Conservation (phyloP, 208 protist genomes). For the Angomonas ambiguus region DNA sequence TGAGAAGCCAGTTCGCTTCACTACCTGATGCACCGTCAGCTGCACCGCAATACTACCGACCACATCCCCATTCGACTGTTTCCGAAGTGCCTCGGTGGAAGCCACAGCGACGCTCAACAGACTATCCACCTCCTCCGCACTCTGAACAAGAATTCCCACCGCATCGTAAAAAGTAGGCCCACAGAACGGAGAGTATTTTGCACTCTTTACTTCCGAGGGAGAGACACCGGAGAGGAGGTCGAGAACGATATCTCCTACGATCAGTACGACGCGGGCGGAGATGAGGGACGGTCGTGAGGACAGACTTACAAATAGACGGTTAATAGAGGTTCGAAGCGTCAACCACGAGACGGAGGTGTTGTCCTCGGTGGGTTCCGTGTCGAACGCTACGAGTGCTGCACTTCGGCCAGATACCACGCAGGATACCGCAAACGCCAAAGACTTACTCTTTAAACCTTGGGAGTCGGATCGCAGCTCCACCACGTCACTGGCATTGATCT, state of each 20-base stretch:
- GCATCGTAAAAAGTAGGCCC: slow-evolving; percentile 23
- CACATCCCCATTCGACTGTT: slow-evolving; percentile 6
- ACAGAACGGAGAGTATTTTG: slow-evolving; percentile 39
- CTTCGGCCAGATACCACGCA: slow-evolving; percentile 27
- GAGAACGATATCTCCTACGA: slow-evolving; percentile 14
- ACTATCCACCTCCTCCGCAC: slow-evolving; percentile 24
- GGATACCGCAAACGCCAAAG: slow-evolving; percentile 20
- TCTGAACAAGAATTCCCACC: slow-evolving; percentile 16
- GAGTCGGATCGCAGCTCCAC: slow-evolving; percentile 22
- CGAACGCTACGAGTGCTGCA: slow-evolving; percentile 26
- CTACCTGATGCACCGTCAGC: slow-evolving; percentile 29
- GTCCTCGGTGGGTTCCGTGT: slow-evolving; percentile 28
- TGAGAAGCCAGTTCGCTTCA: background rate
- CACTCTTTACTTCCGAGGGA: slow-evolving; percentile 9
- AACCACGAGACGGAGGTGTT: slow-evolving; percentile 30
- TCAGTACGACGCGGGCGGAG: slow-evolving; percentile 21
- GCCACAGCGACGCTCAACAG: slow-evolving; percentile 13
- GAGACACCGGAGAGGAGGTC: slow-evolving; percentile 24
- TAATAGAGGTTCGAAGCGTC: slow-evolving; percentile 26
- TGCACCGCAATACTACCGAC: slow-evolving; percentile 28
- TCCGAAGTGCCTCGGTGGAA: background rate
- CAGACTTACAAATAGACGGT: slow-evolving; percentile 23
- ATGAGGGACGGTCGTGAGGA: slow-evolving; percentile 13
- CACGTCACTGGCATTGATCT: slow-evolving; percentile 16
- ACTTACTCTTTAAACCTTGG: slow-evolving; percentile 21